Evolutionary conservation across 371 early-diverging fungal genomes (phyloP).

Genomic region (Rhizopus sp.): DNA sequence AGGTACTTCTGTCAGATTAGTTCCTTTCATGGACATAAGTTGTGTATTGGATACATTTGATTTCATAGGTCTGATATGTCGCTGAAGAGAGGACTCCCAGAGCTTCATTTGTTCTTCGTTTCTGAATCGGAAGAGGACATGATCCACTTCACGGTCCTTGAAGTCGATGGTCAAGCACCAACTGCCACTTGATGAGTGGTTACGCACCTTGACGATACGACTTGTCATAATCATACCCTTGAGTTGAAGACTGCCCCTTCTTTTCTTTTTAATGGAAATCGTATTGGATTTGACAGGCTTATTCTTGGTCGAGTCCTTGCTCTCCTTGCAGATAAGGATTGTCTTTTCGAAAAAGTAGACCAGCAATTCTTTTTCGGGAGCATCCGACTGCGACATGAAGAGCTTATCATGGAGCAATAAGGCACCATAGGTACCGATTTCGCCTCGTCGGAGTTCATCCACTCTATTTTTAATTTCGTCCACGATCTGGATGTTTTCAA

Average conservation of each 20-base stretch:
- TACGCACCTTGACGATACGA: conserved; percentile 18
- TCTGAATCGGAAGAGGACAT: conserved; percentile 82
- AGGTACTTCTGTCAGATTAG: conserved; percentile 8
- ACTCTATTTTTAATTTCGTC: conserved; percentile 77
- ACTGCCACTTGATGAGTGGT: conserved; percentile 22
- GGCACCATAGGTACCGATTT: conserved; percentile 71
- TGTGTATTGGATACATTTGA: conserved; percentile 47
- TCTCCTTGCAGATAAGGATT: conserved; percentile 87
- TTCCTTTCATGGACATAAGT: conserved; percentile 39
- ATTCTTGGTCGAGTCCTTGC: conserved; percentile 44
- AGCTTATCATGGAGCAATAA: conserved; percentile 85
- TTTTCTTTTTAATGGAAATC: conserved; percentile 40
- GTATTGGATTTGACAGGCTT: conserved; percentile 44
- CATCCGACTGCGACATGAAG: conserved; percentile 66
- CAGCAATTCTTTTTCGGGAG: conserved; percentile 75
- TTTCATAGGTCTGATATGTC: conserved; percentile 20
- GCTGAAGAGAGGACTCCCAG: conserved; percentile 80
- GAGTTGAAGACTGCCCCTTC: conserved; percentile 62
- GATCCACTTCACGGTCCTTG: conserved; percentile 79
- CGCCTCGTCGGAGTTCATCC: conserved; percentile 37
- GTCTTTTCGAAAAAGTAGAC: conserved; percentile 89
- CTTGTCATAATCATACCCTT: conserved; percentile 73
- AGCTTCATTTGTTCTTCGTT: conserved; percentile 89
- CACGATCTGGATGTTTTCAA: conserved; percentile 80
- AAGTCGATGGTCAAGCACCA: conserved; percentile 76